Evolutionary conservation across 108 stramenopile species (phyloP).

Genomic region (Cyclostephanos invisitatus): DNA sequence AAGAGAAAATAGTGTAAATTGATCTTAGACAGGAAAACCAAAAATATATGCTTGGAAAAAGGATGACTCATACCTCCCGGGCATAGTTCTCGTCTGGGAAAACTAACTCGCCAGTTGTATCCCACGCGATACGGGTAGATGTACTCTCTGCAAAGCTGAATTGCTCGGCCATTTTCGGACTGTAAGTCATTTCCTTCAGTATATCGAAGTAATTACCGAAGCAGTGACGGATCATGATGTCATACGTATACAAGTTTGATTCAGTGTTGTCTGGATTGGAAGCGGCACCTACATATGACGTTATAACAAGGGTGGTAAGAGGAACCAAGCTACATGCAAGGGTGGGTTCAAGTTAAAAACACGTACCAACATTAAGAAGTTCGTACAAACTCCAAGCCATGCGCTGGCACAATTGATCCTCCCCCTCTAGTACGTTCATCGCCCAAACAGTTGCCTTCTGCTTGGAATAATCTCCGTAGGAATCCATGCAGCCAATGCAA

Average conservation of each 20-base stretch:
- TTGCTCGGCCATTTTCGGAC: slow-evolving; percentile 59
- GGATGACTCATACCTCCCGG: not conserved
- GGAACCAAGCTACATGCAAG: too few species aligned
- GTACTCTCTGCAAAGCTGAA: slow-evolving; percentile 51
- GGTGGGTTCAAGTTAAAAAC: too few species aligned
- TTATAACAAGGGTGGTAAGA: too few species aligned
- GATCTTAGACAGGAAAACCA: not conserved
- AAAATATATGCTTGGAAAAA: not conserved
- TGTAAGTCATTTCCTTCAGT: slow-evolving; percentile 55
- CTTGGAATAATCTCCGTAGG: slow-evolving; percentile 35
- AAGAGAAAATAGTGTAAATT: not conserved
- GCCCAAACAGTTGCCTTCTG: slow-evolving; percentile 50
- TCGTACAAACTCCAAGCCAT: slow-evolving; percentile 80
- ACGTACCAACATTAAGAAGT: slow-evolving; percentile 48
- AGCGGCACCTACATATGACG: slow-evolving; percentile 3
- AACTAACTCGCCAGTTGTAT: slow-evolving; percentile 13
- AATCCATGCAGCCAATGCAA: slow-evolving; percentile 40
- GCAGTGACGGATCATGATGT: slow-evolving; percentile 64
- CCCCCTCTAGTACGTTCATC: slow-evolving; percentile 33
- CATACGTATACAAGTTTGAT: slow-evolving; percentile 52
- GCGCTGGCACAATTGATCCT: slow-evolving; percentile 66
- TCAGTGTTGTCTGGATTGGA: slow-evolving; percentile 46
- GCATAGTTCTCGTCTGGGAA: slow-evolving; percentile 65
- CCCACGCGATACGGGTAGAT: slow-evolving; percentile 31
- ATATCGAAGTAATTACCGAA: slow-evolving; percentile 63